These are phyloP conservation scores for Pilasporangium apinafurcum DNA, from an alignment of 352 stramenopile genomes.

Conservation along the genomic window DNA sequence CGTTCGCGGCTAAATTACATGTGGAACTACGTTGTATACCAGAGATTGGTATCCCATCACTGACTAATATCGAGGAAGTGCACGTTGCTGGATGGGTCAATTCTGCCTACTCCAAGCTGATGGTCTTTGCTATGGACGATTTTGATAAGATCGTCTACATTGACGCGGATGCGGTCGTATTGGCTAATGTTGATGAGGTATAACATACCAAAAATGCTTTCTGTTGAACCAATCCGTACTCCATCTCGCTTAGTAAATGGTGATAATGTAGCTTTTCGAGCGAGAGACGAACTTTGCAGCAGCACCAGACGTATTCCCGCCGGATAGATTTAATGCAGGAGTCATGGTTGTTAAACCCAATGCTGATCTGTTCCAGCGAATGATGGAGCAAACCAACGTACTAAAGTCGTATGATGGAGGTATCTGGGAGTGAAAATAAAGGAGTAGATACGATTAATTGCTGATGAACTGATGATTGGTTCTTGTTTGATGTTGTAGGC, in stretches of 20 bases:
- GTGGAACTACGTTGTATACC: constrained; percentile 13
- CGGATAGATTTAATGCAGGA: constrained; percentile 80
- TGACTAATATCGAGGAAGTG: constrained; percentile 5
- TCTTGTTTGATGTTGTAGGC: no score
- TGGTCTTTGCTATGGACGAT: constrained; percentile 52
- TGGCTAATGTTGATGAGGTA: constrained; percentile 64
- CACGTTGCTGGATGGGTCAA: constrained; percentile 35
- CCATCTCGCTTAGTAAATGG: background rate
- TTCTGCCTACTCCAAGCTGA: constrained; percentile 33
- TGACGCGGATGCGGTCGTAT: constrained; percentile 72
- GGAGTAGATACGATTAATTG: no score
- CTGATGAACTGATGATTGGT: no score
- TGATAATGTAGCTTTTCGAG: constrained; percentile 24
- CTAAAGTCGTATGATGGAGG: constrained; percentile 69
- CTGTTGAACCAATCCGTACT: no score
- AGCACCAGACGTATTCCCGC: constrained; percentile 79
- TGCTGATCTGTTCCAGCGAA: constrained; percentile 33
- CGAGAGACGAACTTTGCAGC: constrained; percentile 62
- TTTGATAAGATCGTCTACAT: constrained; percentile 86
- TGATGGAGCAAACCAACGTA: constrained; percentile 31
- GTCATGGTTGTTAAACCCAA: constrained; percentile 66
- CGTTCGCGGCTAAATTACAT: constrained; percentile 2
- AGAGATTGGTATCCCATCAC: constrained; percentile 19
- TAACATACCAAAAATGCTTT: no score
- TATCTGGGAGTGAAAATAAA: no score